phyloP scores from a whole-genome alignment of 2,329 filamentous ascomycete species.

The Penicillium sp. region DNA sequence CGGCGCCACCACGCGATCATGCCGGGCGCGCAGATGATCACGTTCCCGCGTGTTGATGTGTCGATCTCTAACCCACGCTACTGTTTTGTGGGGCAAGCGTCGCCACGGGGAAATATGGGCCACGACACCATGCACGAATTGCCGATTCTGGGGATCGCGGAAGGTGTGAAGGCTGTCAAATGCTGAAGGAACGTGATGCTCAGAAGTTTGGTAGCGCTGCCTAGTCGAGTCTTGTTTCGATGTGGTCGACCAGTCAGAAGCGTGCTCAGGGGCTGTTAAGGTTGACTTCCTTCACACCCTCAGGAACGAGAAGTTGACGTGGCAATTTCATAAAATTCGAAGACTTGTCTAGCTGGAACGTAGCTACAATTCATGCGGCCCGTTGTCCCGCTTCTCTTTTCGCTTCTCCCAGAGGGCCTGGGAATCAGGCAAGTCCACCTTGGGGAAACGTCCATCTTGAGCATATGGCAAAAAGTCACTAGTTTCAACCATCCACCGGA shows the following conservation, averaged over 20 bases:
- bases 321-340: background rate
- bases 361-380: background rate
- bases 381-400: background rate
- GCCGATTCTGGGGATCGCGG: background rate
- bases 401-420: constrained; percentile 5
- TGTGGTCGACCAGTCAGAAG: background rate
- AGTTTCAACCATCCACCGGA: constrained; percentile 46
- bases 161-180: background rate
- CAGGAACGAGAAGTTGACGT: background rate
- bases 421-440: constrained; percentile 33
- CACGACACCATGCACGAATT: constrained; percentile 1
- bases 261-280: background rate
- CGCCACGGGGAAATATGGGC: background rate
- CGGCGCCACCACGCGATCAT: constrained; percentile 24
- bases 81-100: constrained; percentile 11
- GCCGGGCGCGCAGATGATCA: constrained; percentile 26
- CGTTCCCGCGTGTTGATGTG: constrained; percentile 15
- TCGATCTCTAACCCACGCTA: constrained; percentile 6
- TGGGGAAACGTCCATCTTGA: constrained; percentile 38
- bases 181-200: background rate
- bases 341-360: background rate
- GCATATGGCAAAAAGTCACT: constrained; percentile 45
- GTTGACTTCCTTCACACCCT: background rate
- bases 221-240: background rate
- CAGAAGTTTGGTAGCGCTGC: background rate